A percentile compares a stretch with the other conserved stretches of the same genome.
phyloP scores from a whole-genome alignment of 2,329 filamentous ascomycete species.

The Paradendryphiella salina region DNA sequence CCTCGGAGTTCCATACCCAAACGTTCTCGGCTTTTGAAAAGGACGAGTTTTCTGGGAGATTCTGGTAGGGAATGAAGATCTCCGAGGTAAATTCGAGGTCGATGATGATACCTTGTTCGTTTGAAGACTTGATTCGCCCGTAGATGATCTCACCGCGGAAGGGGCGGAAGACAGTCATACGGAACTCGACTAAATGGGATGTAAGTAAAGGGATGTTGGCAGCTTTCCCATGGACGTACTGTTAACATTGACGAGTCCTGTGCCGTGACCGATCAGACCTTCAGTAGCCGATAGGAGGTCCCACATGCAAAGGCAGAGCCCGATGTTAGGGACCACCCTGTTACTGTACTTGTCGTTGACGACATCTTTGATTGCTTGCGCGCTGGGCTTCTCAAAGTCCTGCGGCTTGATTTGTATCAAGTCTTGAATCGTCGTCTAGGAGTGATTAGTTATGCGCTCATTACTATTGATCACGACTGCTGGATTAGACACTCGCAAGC shows the following conservation, averaged over 20 bases:
- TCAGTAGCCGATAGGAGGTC: constrained; percentile 89
- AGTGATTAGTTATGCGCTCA: not conserved
- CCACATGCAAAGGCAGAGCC: constrained; percentile 90
- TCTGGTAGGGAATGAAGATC: constrained; percentile 69
- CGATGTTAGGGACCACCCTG: constrained; percentile 94
- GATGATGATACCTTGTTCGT: constrained; percentile 72
- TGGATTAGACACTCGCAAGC: no score
- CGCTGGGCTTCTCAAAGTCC: constrained; percentile 82
- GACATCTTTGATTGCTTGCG: constrained; percentile 88
- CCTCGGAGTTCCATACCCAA: constrained; percentile 80
- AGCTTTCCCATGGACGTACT: constrained; percentile 55
- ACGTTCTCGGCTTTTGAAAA: constrained; percentile 76
- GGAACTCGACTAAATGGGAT: constrained; percentile 73
- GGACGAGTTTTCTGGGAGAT: constrained; percentile 52
- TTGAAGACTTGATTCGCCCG: constrained; percentile 78
- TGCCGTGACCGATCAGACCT: constrained; percentile 89
- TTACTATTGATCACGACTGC: not conserved
- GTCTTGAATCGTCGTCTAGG: constrained; percentile 87
- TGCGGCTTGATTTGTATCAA: constrained; percentile 89
- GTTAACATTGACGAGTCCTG: constrained; percentile 91
- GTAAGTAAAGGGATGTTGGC: not conserved
- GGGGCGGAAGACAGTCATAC: constrained; percentile 88
- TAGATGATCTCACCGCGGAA: constrained; percentile 93
- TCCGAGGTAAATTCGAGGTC: constrained; percentile 93
- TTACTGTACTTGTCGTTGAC: constrained; percentile 98